Evolutionary conservation across 2,329 filamentous ascomycete genomes (phyloP), one percentile per base, ranked within the genome.

Genomic region (Ilyonectria mors-panacis): DNA sequence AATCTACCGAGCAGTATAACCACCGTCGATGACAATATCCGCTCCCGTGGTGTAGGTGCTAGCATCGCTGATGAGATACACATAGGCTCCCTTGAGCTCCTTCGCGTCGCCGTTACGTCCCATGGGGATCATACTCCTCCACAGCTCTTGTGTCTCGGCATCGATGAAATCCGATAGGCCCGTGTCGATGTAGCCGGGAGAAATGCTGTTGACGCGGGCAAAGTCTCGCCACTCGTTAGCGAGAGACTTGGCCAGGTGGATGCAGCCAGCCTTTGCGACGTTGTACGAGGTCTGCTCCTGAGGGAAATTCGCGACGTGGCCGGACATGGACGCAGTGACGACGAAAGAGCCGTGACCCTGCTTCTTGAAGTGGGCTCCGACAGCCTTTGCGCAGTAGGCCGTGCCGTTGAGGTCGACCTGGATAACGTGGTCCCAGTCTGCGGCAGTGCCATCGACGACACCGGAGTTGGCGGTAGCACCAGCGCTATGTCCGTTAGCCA

Each of bases 401-500:
- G 85, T 80, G 5, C 84, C 84, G 68, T 88, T 86, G 13, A 87
- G 63, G 35, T 66, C 63, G 57, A 66, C 58, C 37, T 66, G 63
- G 60, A 91, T 83, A 8, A 92, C 88, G 54, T 87, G 85, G 64
- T 85, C 86, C 89, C 91, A 93, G 73, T 87, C 87, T 79, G 91
- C 84, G 63, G 92, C 88, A 51, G 87, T 84, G 70, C 89, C 89
- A 68, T 93, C 91, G 57, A 93, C 83, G 77, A 93, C 86, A 65
- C 91, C 91, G 59, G 82, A 83, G 82, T 91, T 86, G 72, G 91
- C 91, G 13, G 92, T 93, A 66, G 88, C 87, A 65, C 92, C 92
- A 23, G 92, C 91, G 79, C 78, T 62, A 30, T 12, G 6, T 4
- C 21, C 1, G 37, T 68, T 68, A 65, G 65, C 13, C 65, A 44